Evolutionary conservation across 176 grass and related monocot genomes (phyloP).

Genomic region (Rhynchospora pubera): DNA sequence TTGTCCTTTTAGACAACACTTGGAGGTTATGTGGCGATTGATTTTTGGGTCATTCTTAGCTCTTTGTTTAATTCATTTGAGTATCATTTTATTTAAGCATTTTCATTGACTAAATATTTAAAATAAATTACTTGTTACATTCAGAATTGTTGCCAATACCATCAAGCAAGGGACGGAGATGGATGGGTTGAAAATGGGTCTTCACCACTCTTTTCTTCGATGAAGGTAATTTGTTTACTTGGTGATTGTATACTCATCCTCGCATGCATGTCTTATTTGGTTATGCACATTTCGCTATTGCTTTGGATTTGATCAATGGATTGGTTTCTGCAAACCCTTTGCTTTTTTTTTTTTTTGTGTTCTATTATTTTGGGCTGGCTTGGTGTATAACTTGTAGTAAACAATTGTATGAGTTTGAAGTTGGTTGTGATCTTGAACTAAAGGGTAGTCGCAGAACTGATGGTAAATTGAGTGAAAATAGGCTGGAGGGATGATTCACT

Average conservation of each 20-base stretch:
- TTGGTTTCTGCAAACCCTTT: background rate
- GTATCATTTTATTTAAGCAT: background rate
- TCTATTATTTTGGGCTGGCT: background rate
- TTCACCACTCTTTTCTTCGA: slow-evolving; percentile 31
- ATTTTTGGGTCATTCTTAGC: background rate
- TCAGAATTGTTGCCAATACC: slow-evolving; percentile 74
- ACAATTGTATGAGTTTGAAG: background rate
- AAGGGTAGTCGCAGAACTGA: background rate
- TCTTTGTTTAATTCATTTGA: background rate
- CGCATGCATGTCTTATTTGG: background rate
- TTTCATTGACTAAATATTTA: background rate
- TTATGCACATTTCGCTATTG: background rate
- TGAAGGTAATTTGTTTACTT: slow-evolving; percentile 47
- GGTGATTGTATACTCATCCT: background rate
- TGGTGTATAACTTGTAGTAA: background rate
- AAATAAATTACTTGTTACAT: background rate
- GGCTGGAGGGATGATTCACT: background rate
- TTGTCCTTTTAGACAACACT: background rate
- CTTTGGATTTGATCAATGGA: background rate
- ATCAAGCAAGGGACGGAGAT: slow-evolving; percentile 97
- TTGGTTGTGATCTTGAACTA: background rate
- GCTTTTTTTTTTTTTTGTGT: background rate
- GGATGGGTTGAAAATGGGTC: slow-evolving; percentile 93
- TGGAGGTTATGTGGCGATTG: background rate
- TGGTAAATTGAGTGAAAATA: background rate